These are phyloP conservation scores for Solanum boliviense DNA, from an alignment of 257 asterid species.

Conservation along the genomic window DNA sequence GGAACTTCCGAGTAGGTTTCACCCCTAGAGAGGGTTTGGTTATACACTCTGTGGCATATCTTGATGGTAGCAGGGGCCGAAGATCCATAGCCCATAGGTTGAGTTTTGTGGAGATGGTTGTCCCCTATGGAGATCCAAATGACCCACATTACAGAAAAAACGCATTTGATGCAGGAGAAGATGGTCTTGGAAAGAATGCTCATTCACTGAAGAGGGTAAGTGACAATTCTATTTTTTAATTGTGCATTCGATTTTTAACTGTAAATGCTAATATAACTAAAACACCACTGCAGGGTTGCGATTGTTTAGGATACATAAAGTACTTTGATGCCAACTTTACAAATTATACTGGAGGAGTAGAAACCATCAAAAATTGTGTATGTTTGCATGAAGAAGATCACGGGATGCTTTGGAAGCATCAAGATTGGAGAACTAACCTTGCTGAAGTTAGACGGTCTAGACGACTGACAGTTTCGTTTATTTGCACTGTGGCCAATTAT, in stretches of 20 bases:
- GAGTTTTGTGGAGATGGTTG: constrained; percentile 99
- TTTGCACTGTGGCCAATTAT: constrained; percentile 95
- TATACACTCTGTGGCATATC: constrained; percentile 92
- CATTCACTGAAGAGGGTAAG: constrained; percentile 92
- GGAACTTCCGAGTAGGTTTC: constrained; percentile 95
- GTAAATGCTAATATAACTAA: constrained; percentile 1
- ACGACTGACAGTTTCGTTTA: constrained; percentile 82
- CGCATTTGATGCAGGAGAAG: constrained; percentile 99
- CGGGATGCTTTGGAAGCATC: constrained; percentile 98
- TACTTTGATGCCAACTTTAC: constrained; percentile 89
- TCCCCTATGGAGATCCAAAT: constrained; percentile 97
- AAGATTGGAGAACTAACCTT: constrained; percentile 94
- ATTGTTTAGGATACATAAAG: constrained; percentile 79
- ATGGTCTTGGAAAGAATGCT: constrained; percentile 94
- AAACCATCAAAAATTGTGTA: constrained; percentile 86
- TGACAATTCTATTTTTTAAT: neutral
- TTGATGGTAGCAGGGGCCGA: constrained; percentile 95
- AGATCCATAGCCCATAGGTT: constrained; percentile 93
- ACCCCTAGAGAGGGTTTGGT: constrained; percentile 97
- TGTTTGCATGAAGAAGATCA: constrained; percentile 97
- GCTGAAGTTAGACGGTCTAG: constrained; percentile 97
- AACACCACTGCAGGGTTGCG: constrained; percentile 67
- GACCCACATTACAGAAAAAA: constrained; percentile 95
- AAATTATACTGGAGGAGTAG: constrained; percentile 94
- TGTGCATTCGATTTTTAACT: neutral